These are phyloP conservation scores for Ilex aquifolium DNA, from an alignment of 257 asterid genomes.

Conservation along the genomic window DNA sequence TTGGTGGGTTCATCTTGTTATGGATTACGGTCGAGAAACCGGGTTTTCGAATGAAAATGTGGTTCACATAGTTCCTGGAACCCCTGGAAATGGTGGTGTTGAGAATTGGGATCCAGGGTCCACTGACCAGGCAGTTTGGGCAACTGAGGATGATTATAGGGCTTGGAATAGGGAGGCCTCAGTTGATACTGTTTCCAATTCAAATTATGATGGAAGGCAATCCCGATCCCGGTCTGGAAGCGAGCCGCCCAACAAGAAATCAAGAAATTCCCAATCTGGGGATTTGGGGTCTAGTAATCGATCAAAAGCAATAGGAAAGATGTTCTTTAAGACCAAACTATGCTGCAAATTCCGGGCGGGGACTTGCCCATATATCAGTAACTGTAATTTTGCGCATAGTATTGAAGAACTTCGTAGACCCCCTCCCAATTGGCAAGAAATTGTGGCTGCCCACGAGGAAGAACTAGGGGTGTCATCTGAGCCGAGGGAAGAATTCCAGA, in stretches of 20 bases:
- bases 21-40: background rate
- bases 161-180: constrained; percentile 54
- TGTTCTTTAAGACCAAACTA: constrained; percentile 68
- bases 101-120: constrained; percentile 55
- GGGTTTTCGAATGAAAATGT: background rate
- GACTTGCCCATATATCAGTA: constrained; percentile 65
- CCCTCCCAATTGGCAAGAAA: constrained; percentile 82
- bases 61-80: background rate
- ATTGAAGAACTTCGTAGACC: constrained; percentile 69
- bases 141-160: constrained; percentile 60
- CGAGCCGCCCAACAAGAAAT: constrained; percentile 53
- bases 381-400: constrained; percentile 68
- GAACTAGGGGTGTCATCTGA: constrained; percentile 35
- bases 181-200: constrained; percentile 31
- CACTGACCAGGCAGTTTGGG: constrained; percentile 57
- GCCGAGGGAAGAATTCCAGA: constrained; percentile 60
- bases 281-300: constrained; percentile 38
- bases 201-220: constrained; percentile 45
- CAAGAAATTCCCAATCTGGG: constrained; percentile 41
- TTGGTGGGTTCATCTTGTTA: background rate
- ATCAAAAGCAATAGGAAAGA: constrained; percentile 66
- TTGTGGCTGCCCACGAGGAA: constrained; percentile 66
- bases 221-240: constrained; percentile 42
- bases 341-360: constrained; percentile 77
- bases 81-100: constrained; percentile 19